These are phyloP conservation scores for Musa balbisiana DNA, from an alignment of 202 grass and related monocot species.

Conservation along the genomic window DNA sequence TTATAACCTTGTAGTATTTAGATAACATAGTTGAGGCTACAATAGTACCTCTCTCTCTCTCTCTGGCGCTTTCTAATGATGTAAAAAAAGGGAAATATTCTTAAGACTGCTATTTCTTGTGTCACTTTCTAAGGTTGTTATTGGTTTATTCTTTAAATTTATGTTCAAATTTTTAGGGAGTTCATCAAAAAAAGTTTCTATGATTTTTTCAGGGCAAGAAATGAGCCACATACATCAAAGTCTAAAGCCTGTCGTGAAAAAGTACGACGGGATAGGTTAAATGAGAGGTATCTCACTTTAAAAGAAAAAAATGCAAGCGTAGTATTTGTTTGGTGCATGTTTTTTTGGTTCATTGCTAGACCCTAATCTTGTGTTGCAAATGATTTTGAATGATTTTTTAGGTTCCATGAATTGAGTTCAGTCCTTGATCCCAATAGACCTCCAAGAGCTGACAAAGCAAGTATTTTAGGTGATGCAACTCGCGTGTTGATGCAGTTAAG, in stretches of 20 bases:
- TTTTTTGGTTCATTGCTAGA: neutral
- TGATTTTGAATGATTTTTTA: neutral
- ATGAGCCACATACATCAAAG: constrained; percentile 42
- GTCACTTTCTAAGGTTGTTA: neutral
- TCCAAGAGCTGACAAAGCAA: constrained; percentile 30
- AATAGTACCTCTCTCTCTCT: neutral
- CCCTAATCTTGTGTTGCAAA: neutral
- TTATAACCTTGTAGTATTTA: neutral
- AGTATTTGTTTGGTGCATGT: too few relatives aligned
- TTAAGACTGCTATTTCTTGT: neutral
- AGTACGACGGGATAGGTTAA: constrained; percentile 59
- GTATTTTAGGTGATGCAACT: constrained; percentile 30
- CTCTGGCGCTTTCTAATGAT: neutral
- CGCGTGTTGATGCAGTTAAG: constrained; percentile 25
- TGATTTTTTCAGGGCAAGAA: constrained; percentile 44
- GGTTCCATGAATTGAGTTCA: constrained; percentile 30
- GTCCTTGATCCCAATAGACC: constrained; percentile 25
- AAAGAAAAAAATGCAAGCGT: neutral
- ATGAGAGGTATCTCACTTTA: constrained; percentile 41
- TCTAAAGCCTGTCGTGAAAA: constrained; percentile 74
- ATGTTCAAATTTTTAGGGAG: neutral
- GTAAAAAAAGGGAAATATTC: neutral
- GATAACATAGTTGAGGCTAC: neutral
- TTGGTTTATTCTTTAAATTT: constrained; percentile 7
- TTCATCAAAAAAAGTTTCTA: neutral